phyloP scores from a whole-genome alignment of 306 rosid species.

The Inga laurina region DNA sequence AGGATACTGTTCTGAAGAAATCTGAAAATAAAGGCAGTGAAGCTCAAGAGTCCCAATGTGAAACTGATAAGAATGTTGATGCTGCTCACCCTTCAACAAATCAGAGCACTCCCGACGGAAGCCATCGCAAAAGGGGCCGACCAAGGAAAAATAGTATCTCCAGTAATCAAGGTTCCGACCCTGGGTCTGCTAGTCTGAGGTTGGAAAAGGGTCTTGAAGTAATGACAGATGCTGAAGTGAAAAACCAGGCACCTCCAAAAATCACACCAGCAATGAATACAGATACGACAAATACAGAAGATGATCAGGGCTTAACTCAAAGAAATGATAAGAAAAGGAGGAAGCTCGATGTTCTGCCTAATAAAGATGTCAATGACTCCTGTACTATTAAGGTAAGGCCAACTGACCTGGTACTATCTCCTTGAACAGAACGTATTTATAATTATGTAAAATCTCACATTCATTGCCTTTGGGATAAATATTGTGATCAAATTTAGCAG shows the following conservation, averaged over 20 bases:
- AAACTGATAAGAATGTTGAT: constrained; percentile 29
- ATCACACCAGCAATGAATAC: constrained; percentile 31
- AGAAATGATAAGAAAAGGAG: constrained; percentile 30
- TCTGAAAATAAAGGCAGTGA: background rate
- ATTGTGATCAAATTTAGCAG: constrained; percentile 30
- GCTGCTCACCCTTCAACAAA: background rate
- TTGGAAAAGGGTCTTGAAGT: constrained; percentile 37
- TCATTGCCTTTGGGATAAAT: constrained; percentile 8
- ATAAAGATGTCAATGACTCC: constrained; percentile 40
- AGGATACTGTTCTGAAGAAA: background rate
- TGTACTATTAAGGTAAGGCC: constrained; percentile 47
- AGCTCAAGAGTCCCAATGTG: constrained; percentile 16
- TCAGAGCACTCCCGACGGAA: constrained; percentile 26
- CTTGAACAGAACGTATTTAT: background rate
- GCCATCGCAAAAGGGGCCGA: constrained; percentile 38
- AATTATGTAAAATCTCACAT: constrained; percentile 13
- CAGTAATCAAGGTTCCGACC: constrained; percentile 29
- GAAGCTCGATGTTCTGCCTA: constrained; percentile 24
- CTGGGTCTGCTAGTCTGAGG: constrained; percentile 22
- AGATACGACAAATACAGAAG: constrained; percentile 35
- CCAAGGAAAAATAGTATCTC: constrained; percentile 43
- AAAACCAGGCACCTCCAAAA: constrained; percentile 19
- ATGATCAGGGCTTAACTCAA: constrained; percentile 24
- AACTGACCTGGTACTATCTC: constrained; percentile 4
- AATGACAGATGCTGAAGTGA: constrained; percentile 22